These are phyloP conservation scores for Xylaria sp. DNA, from an alignment of 2,329 filamentous ascomycete species.

Conservation along the genomic window DNA sequence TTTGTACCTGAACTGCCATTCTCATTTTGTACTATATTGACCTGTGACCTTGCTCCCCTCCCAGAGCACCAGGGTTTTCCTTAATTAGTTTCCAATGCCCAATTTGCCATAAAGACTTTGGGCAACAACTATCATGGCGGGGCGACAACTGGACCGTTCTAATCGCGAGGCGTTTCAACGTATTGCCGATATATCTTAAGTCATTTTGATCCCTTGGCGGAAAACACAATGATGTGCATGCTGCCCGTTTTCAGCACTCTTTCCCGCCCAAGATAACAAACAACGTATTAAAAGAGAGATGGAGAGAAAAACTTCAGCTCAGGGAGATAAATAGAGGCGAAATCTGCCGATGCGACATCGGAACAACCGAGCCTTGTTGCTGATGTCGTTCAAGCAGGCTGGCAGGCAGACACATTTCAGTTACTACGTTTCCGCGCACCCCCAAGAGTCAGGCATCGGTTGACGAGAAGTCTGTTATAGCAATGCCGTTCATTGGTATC, in stretches of 20 bases:
- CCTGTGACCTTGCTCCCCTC: not conserved
- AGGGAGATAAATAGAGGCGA: not conserved
- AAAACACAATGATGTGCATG: not conserved
- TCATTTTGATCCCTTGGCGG: not conserved
- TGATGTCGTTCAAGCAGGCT: not conserved
- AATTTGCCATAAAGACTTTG: not conserved
- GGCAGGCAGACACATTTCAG: slow-evolving; percentile 13
- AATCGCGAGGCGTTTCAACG: not conserved
- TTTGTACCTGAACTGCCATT: not conserved
- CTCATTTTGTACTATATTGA: not conserved
- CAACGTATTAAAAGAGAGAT: not conserved
- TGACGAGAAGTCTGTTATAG: not conserved
- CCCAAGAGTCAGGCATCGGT: not conserved
- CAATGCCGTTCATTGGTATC: not conserved
- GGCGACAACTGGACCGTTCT: not conserved
- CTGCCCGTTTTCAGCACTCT: not conserved
- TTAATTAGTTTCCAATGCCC: not conserved
- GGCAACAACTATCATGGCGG: not conserved
- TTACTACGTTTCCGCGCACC: not conserved
- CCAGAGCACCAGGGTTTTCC: not conserved
- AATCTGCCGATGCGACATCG: slow-evolving; percentile 3
- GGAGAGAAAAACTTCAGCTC: not conserved
- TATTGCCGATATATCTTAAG: not conserved
- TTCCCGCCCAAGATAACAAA: not conserved
- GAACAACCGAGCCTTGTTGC: not conserved